Conservation (phyloP, 2,329 filamentous ascomycete genomes). For the Penicillium sp. region DNA sequence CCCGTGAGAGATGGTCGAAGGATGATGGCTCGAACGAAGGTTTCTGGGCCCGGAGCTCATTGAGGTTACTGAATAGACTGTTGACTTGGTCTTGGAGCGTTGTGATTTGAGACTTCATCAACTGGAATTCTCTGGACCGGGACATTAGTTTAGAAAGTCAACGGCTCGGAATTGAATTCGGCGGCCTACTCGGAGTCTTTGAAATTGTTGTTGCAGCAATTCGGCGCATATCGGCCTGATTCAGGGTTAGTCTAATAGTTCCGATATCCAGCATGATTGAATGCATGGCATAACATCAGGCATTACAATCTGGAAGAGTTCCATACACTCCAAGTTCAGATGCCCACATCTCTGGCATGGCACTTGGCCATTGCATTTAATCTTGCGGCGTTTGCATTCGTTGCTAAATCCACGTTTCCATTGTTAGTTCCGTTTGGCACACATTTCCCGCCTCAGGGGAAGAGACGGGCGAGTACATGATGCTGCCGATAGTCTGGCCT, state of each 20-base stretch:
- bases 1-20: slow-evolving; percentile 37
- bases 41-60: slow-evolving; percentile 57
- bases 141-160: slow-evolving; percentile 5
- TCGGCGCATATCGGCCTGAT: slow-evolving; percentile 60
- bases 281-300: background rate
- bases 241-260: slow-evolving; percentile 7
- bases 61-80: slow-evolving; percentile 69
- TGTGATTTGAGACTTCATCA: slow-evolving; percentile 71
- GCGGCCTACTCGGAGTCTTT: slow-evolving; percentile 72
- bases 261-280: background rate
- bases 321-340: slow-evolving; percentile 57
- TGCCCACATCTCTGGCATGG: slow-evolving; percentile 65
- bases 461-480: slow-evolving; percentile 5
- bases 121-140: slow-evolving; percentile 66
- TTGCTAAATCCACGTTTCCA: slow-evolving; percentile 46
- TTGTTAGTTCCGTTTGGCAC: slow-evolving; percentile 9
- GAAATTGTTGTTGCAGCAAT: slow-evolving; percentile 72
- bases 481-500: slow-evolving; percentile 1
- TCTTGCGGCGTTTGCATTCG: slow-evolving; percentile 65
- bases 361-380: slow-evolving; percentile 65
- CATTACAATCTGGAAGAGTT: background rate
- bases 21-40: slow-evolving; percentile 33
- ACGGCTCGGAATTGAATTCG: background rate
- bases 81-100: slow-evolving; percentile 82
- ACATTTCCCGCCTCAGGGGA: slow-evolving; percentile 1